phyloP scores from a whole-genome alignment of 164 flowering plant genomes.

The Macadamia tetraphylla region DNA sequence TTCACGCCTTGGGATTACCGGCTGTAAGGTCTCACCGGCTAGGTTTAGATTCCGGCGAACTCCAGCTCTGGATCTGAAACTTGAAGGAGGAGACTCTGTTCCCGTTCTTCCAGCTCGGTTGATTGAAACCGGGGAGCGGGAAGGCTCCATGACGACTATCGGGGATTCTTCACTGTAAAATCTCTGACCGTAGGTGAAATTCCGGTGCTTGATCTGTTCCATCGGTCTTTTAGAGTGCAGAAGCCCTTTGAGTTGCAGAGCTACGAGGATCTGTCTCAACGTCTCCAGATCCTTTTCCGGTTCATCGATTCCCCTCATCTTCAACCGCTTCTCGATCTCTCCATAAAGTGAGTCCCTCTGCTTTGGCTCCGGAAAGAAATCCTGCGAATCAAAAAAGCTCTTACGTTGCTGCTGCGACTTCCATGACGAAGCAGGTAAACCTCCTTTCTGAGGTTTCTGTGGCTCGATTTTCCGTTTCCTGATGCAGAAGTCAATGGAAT shows the following conservation, averaged over 20 bases:
- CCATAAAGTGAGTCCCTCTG: slow-evolving; percentile 47
- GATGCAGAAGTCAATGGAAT: slow-evolving; percentile 9
- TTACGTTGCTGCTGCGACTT: slow-evolving; percentile 40
- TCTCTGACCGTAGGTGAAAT: slow-evolving; percentile 43
- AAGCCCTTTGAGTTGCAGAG: slow-evolving; percentile 86
- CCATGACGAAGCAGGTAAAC: slow-evolving; percentile 11
- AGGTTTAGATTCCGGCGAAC: slow-evolving; percentile 23
- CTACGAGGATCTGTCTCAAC: slow-evolving; percentile 84
- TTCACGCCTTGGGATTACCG: slow-evolving; percentile 34
- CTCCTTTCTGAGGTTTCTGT: slow-evolving; percentile 23
- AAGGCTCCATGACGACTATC: slow-evolving; percentile 57
- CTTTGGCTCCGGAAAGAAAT: slow-evolving; percentile 79
- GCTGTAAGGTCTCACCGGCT: slow-evolving; percentile 19
- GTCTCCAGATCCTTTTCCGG: slow-evolving; percentile 77
- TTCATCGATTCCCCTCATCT: slow-evolving; percentile 76
- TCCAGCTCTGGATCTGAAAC: slow-evolving; percentile 26
- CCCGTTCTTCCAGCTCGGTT: slow-evolving; percentile 19
- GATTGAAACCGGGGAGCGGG: slow-evolving; percentile 22
- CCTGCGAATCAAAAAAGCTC: slow-evolving; percentile 66
- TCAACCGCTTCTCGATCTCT: slow-evolving; percentile 67
- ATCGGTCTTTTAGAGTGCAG: slow-evolving; percentile 43
- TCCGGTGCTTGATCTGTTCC: slow-evolving; percentile 22
- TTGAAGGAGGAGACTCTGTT: slow-evolving; percentile 30
- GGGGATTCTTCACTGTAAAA: slow-evolving; percentile 41
- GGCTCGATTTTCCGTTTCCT: slow-evolving; percentile 18